These are phyloP conservation scores for Rutstroemia sydowiana DNA, from an alignment of 2,329 filamentous ascomycete species.

Conservation along the genomic window DNA sequence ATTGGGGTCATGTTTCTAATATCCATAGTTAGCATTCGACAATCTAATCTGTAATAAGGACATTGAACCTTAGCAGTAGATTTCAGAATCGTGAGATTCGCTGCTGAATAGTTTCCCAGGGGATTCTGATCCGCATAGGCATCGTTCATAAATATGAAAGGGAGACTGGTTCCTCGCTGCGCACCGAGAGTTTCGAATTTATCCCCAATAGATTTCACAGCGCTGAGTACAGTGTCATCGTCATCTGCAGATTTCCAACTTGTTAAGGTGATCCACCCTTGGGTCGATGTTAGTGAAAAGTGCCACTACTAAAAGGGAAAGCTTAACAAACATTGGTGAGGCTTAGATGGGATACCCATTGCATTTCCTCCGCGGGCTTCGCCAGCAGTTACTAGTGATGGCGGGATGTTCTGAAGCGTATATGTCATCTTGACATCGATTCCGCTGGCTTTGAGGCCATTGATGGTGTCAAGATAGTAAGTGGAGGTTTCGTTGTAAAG, in stretches of 20 bases:
- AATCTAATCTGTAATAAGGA: no score
- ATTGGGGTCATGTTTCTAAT: background rate
- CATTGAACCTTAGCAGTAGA: background rate
- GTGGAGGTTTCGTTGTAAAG: background rate
- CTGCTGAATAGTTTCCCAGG: background rate
- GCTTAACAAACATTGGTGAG: background rate
- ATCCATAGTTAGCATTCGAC: no score
- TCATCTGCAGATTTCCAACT: background rate
- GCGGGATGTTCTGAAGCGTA: background rate
- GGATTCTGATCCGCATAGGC: slow-evolving; percentile 1
- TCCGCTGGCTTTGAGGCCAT: background rate
- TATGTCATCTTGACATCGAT: background rate
- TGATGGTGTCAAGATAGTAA: background rate
- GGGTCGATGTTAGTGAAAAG: background rate
- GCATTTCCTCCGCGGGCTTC: background rate
- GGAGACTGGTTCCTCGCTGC: background rate
- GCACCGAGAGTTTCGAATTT: background rate
- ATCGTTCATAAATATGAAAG: background rate
- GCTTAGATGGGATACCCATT: background rate
- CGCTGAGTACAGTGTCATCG: background rate
- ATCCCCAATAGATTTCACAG: background rate
- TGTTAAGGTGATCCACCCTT: background rate
- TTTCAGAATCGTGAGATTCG: background rate
- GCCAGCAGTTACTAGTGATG: background rate
- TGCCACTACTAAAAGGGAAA: no score